A percentile compares a stretch with the other conserved stretches of the same genome.
phyloP scores from a whole-genome alignment of 2,329 filamentous ascomycete species.

The Aspergillus sp. region DNA sequence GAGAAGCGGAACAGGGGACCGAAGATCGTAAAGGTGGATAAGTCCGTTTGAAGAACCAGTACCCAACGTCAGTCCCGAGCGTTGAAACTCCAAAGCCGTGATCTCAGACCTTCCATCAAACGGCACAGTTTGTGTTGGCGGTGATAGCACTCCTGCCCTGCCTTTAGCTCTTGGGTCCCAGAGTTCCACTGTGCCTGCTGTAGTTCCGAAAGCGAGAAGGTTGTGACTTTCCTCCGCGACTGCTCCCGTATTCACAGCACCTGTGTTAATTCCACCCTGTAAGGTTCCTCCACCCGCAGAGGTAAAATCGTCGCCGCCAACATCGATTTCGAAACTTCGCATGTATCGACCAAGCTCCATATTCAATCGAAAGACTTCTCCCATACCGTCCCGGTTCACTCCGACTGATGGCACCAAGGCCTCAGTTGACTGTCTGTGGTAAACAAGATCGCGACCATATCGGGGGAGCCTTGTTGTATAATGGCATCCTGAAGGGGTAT shows the following conservation, averaged over 20 bases:
- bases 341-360: slow-evolving; percentile 90
- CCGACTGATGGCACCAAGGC: slow-evolving; percentile 84
- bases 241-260: slow-evolving; percentile 80
- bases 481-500: slow-evolving; percentile 82
- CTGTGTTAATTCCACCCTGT: slow-evolving; percentile 80
- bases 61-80: slow-evolving; percentile 76
- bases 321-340: slow-evolving; percentile 86
- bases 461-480: slow-evolving; percentile 85
- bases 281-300: slow-evolving; percentile 65
- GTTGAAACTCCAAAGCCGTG: slow-evolving; percentile 81
- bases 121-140: slow-evolving; percentile 39
- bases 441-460: slow-evolving; percentile 85
- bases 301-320: slow-evolving; percentile 73
- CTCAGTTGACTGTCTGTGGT: slow-evolving; percentile 77
- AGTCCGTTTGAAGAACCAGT: slow-evolving; percentile 85
- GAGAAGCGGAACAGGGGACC: slow-evolving; percentile 77
- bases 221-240: slow-evolving; percentile 88
- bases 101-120: slow-evolving; percentile 55
- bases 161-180: slow-evolving; percentile 87
- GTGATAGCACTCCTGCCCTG: slow-evolving; percentile 70
- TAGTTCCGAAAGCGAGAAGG: slow-evolving; percentile 87
- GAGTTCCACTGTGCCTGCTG: slow-evolving; percentile 91
- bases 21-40: slow-evolving; percentile 85
- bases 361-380: slow-evolving; percentile 90
- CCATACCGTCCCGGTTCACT: slow-evolving; percentile 76